phyloP scores from a whole-genome alignment of 108 stramenopile genomes.

The Bacterosira constricta region DNA sequence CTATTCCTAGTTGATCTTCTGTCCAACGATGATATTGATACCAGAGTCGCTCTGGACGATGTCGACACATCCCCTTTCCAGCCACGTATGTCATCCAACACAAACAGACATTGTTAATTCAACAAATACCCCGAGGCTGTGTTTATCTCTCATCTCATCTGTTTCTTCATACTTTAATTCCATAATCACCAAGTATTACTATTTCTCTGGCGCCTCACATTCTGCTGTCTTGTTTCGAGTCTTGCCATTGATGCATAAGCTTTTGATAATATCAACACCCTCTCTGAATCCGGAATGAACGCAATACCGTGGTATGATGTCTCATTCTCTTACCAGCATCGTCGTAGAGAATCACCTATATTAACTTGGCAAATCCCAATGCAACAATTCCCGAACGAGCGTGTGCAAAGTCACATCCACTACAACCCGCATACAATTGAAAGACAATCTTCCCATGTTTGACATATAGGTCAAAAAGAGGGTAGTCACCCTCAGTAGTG shows the following conservation, averaged over 20 bases:
- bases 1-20: too few species aligned
- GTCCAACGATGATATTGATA: too few species aligned
- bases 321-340: neutral
- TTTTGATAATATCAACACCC: neutral
- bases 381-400: neutral
- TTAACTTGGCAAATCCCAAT: neutral
- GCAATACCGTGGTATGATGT: neutral
- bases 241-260: neutral
- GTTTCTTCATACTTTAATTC: neutral
- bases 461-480: conserved; percentile 7
- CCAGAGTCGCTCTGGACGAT: too few species aligned
- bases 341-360: neutral
- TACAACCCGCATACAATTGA: conserved; percentile 8
- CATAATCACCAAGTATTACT: conserved; percentile 1
- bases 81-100: too few species aligned
- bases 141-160: neutral
- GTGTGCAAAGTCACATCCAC: conserved; percentile 5
- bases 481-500: neutral
- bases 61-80: too few species aligned
- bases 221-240: neutral
- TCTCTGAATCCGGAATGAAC: neutral
- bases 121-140: neutral
- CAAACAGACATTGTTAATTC: neutral
- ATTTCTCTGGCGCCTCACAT: too few species aligned
- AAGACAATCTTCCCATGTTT: neutral